Conservation (phyloP, 164 flowering plant species). For the Aristolochia fimbriata region DNA sequence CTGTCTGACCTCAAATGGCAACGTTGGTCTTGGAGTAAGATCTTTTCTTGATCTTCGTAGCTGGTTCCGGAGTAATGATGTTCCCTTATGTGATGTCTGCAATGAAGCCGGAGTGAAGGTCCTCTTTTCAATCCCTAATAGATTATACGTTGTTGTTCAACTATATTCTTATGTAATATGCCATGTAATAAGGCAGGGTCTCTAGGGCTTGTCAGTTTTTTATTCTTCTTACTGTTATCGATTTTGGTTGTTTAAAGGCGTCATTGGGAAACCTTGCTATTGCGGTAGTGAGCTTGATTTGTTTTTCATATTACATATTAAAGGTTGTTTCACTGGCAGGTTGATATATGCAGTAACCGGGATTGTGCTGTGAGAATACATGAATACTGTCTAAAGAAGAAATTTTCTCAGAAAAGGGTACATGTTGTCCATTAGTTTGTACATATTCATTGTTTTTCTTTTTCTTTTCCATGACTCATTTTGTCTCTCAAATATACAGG, state of each 20-base stretch:
- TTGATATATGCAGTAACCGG: constrained; percentile 48
- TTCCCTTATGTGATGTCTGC: constrained; percentile 80
- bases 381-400: constrained; percentile 51
- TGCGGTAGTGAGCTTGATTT: neutral
- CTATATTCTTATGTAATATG: neutral
- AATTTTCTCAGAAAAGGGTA: constrained; percentile 52
- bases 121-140: neutral
- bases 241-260: neutral
- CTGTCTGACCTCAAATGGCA: constrained; percentile 42
- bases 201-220: neutral
- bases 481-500: constrained; percentile 29
- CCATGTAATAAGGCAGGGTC: neutral
- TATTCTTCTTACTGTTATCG: neutral
- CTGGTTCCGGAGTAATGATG: constrained; percentile 68
- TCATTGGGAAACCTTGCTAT: neutral
- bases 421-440: neutral
- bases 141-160: neutral
- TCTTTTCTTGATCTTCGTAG: constrained; percentile 88
- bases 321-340: constrained; percentile 21
- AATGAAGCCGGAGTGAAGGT: constrained; percentile 97
- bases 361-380: constrained; percentile 63
- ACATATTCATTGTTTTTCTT: neutral
- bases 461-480: neutral
- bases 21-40: constrained; percentile 73
- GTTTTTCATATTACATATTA: neutral